Evolutionary conservation across 805 yeast species (phyloP).

Genomic region (Nakazawaea populi): DNA sequence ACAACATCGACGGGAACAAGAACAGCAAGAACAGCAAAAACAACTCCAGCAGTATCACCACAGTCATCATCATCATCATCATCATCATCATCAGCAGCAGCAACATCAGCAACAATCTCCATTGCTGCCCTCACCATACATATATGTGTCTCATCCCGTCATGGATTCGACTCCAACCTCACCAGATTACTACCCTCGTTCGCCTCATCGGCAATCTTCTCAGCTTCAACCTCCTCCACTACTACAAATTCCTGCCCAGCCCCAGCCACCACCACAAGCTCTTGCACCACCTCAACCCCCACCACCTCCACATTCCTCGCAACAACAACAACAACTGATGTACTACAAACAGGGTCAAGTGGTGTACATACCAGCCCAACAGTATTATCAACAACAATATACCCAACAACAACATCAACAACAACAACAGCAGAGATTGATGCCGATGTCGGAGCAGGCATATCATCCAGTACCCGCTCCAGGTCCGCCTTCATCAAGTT

Average conservation of each 20-base stretch:
- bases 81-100: not conserved
- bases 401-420: slow-evolving; percentile 1
- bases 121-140: not conserved
- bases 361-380: slow-evolving; percentile 1
- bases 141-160: not conserved
- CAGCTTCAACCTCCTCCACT: not conserved
- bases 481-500: not conserved
- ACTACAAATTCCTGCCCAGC: not conserved
- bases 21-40: too few species aligned
- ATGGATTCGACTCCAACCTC: not conserved
- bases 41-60: too few species aligned
- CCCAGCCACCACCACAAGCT: not conserved
- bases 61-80: not conserved
- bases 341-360: not conserved
- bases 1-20: not conserved
- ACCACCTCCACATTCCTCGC: slow-evolving; percentile 1
- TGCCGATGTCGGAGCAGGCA: not conserved
- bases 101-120: not conserved
- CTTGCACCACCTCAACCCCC: not conserved
- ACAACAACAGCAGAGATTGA: not conserved
- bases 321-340: slow-evolving; percentile 11
- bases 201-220: not conserved
- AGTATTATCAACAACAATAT: slow-evolving; percentile 5
- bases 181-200: not conserved
- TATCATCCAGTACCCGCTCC: not conserved